A percentile compares a stretch with the other conserved stretches of the same genome.
Conservation (phyloP, 1,284 basidiomycete genomes). For the Boletellus deceptivus region DNA sequence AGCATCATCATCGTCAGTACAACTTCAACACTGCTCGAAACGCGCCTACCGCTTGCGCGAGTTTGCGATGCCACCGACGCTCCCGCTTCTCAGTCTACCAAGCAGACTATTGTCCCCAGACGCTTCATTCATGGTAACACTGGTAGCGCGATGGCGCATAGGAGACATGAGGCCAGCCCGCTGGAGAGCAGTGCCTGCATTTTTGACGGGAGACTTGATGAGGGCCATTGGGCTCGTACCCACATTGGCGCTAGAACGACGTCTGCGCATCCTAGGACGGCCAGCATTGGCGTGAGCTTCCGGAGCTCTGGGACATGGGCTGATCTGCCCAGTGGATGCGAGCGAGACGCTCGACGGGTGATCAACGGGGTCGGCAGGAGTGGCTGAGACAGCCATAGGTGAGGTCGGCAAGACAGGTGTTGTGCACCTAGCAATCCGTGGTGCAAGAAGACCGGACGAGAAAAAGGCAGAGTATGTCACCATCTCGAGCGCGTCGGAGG, state of each 20-base stretch:
- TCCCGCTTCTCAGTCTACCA: constrained; percentile 50
- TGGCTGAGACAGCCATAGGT: constrained; percentile 30
- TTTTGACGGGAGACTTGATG: constrained; percentile 51
- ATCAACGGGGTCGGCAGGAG: constrained; percentile 37
- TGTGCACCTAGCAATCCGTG: constrained; percentile 29
- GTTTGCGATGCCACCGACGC: constrained; percentile 32
- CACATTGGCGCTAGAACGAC: constrained; percentile 54
- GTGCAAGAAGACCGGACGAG: constrained; percentile 58
- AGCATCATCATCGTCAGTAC: constrained; percentile 8
- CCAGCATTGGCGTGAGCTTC: constrained; percentile 10
- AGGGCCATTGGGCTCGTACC: constrained; percentile 44
- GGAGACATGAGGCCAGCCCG: constrained; percentile 38
- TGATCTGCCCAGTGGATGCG: constrained; percentile 27
- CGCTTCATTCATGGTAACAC: constrained; percentile 31
- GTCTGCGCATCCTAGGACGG: constrained; percentile 42
- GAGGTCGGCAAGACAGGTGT: constrained; percentile 37
- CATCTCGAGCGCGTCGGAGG: constrained; percentile 27
- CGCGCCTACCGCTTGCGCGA: constrained; percentile 35
- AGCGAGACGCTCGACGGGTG: constrained; percentile 34
- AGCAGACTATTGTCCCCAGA: constrained; percentile 39
- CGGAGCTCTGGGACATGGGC: constrained; percentile 10
- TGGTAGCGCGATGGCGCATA: constrained; percentile 43
- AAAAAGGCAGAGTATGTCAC: constrained; percentile 58
- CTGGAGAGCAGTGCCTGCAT: constrained; percentile 45
- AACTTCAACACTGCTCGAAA: background rate